These are phyloP conservation scores for Rhazya stricta DNA, from an alignment of 257 asterid genomes.

Conservation along the genomic window DNA sequence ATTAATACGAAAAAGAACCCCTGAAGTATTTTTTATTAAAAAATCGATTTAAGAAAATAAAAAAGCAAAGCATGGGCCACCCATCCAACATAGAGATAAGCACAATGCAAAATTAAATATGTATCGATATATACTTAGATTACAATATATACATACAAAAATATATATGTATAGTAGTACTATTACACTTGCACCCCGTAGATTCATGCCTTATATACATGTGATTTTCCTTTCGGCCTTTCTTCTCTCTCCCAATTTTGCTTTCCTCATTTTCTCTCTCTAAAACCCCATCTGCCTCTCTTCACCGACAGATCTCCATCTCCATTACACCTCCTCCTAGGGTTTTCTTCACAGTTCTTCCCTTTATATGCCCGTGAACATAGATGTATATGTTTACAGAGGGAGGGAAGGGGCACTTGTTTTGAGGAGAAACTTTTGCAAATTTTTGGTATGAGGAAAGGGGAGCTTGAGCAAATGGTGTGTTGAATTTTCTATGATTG, in stretches of 20 bases:
- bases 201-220: not conserved
- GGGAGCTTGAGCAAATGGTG: conserved; percentile 1
- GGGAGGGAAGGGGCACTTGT: not conserved
- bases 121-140: too few species aligned
- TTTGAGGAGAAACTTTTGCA: not conserved
- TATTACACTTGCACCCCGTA: not conserved
- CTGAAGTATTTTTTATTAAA: too few species aligned
- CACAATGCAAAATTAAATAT: too few species aligned
- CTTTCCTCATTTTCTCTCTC: conserved; percentile 8
- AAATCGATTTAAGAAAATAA: too few species aligned
- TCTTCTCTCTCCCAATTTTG: conserved; percentile 7
- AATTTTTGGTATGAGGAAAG: not conserved
- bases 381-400: conserved; percentile 2
- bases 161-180: not conserved
- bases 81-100: too few species aligned
- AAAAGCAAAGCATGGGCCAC: too few species aligned
- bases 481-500: conserved; percentile 18
- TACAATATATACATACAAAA: not conserved
- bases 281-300: conserved; percentile 19
- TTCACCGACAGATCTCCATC: conserved; percentile 57
- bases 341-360: conserved; percentile 45
- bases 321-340: conserved; percentile 26
- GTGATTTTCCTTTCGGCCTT: conserved; percentile 1
- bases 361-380: conserved; percentile 12
- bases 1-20: too few species aligned